Percentiles rank a stretch among this genome's conserved stretches.
phyloP scores from a whole-genome alignment of 73 alveolate species.

The Paraurostyla sp. region DNA sequence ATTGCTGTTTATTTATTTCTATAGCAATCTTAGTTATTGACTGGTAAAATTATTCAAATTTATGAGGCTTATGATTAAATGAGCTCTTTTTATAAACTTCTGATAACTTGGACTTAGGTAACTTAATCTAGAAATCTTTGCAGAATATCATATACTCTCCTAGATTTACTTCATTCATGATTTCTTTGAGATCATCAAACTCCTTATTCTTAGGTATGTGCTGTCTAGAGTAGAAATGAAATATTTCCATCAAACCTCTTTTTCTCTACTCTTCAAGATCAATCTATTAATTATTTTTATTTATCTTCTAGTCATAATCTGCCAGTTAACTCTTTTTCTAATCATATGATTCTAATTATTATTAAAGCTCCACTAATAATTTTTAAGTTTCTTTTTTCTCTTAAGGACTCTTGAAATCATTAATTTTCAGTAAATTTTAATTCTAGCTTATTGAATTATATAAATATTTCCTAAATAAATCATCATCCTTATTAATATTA shows the following conservation, averaged over 20 bases:
- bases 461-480: slow-evolving; percentile 15
- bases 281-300: too few relatives aligned
- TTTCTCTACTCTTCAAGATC: slow-evolving; percentile 39
- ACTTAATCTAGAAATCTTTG: slow-evolving; percentile 62
- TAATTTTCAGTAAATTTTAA: neutral
- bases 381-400: slow-evolving; percentile 21
- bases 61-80: slow-evolving; percentile 41
- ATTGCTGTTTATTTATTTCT: slow-evolving; percentile 10
- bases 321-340: neutral
- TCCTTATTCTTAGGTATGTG: slow-evolving; percentile 61
- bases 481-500: slow-evolving; percentile 7
- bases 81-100: slow-evolving; percentile 72
- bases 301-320: neutral
- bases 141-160: slow-evolving; percentile 72
- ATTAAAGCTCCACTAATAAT: neutral
- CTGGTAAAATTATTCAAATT: slow-evolving; percentile 45
- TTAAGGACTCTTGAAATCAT: neutral
- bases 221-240: slow-evolving; percentile 63
- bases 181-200: slow-evolving; percentile 65
- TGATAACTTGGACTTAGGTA: slow-evolving; percentile 11
- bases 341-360: slow-evolving; percentile 10
- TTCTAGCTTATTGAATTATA: neutral
- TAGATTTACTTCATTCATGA: slow-evolving; percentile 61
- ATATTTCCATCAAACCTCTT: slow-evolving; percentile 70
- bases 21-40: slow-evolving; percentile 16